phyloP scores from a whole-genome alignment of 2,329 filamentous ascomycete species.

The Graphilbum sp. region DNA sequence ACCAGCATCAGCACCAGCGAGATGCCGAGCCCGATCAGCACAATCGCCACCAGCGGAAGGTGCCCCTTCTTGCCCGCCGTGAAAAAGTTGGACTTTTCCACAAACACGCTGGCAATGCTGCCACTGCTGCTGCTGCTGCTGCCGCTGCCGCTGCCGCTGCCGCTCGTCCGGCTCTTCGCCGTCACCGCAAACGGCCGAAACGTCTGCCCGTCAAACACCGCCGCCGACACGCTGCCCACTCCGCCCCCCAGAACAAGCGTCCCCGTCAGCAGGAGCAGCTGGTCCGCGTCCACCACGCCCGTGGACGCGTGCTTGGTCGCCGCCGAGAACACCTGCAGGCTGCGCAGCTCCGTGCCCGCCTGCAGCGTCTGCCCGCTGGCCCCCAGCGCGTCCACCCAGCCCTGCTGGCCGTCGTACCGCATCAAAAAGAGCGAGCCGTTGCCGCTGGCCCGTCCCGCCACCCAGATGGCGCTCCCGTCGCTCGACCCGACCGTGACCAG shows the following conservation, averaged over 20 bases:
- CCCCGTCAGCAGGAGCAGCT: slow-evolving; percentile 73
- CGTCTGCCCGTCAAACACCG: slow-evolving; percentile 68
- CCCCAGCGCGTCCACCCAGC: slow-evolving; percentile 34
- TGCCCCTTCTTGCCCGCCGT: slow-evolving; percentile 30
- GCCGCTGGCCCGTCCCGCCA: slow-evolving; percentile 47
- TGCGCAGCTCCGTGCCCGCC: slow-evolving; percentile 50
- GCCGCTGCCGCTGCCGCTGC: slow-evolving; percentile 46
- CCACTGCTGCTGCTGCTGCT: slow-evolving; percentile 41
- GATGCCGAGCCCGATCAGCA: slow-evolving; percentile 67
- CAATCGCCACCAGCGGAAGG: slow-evolving; percentile 59
- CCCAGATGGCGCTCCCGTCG: slow-evolving; percentile 64
- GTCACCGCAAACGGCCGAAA: slow-evolving; percentile 71
- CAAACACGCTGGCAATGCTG: slow-evolving; percentile 68
- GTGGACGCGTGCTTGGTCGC: slow-evolving; percentile 49
- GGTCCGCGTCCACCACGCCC: slow-evolving; percentile 45
- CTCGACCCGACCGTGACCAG: slow-evolving; percentile 59
- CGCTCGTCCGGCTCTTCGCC: slow-evolving; percentile 39
- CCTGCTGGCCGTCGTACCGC: slow-evolving; percentile 61
- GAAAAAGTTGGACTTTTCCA: slow-evolving; percentile 67
- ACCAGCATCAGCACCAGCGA: slow-evolving; percentile 63
- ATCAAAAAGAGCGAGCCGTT: slow-evolving; percentile 62
- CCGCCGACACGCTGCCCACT: slow-evolving; percentile 72
- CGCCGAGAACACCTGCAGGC: slow-evolving; percentile 66
- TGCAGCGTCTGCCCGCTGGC: slow-evolving; percentile 48
- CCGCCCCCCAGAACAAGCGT: slow-evolving; percentile 59